Percentiles rank a stretch among this genome's conserved stretches.
Evolutionary conservation across 1,284 basidiomycete species (phyloP).

Genomic region (Cutaneotrichosporon cutaneum): DNA sequence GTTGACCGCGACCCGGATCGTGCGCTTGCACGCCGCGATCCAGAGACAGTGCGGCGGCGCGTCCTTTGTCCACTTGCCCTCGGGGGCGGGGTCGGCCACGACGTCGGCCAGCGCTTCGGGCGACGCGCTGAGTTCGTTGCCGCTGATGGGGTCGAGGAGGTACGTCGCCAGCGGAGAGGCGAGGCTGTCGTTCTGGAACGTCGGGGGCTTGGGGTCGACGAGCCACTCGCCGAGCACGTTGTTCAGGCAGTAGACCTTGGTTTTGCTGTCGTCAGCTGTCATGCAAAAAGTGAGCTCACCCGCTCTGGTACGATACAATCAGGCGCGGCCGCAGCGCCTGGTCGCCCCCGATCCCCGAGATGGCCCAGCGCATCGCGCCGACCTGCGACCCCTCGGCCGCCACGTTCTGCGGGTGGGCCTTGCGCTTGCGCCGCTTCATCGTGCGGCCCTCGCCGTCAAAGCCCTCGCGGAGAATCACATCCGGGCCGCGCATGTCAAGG

Average conservation of each 20-base stretch:
- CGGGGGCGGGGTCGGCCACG: conserved; percentile 22
- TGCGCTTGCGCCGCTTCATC: conserved; percentile 51
- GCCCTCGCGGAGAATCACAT: conserved; percentile 59
- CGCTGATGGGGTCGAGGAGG: conserved; percentile 64
- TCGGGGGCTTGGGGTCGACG: conserved; percentile 57
- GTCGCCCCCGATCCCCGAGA: conserved; percentile 63
- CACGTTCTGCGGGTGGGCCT: conserved; percentile 47
- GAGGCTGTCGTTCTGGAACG: conserved; percentile 54
- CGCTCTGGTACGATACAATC: conserved; percentile 63
- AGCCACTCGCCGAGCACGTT: conserved; percentile 59
- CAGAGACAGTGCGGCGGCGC: conserved; percentile 54
- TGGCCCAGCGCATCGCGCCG: conserved; percentile 64
- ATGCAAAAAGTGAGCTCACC: conserved; percentile 53
- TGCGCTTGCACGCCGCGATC: conserved; percentile 48
- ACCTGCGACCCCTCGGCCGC: conserved; percentile 52
- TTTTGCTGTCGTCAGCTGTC: conserved; percentile 41
- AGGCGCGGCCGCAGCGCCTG: conserved; percentile 61
- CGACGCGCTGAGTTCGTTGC: conserved; percentile 52
- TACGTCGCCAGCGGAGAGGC: conserved; percentile 61
- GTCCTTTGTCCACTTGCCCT: conserved; percentile 35
- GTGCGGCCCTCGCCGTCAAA: conserved; percentile 47
- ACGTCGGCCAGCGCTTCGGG: conserved; percentile 23
- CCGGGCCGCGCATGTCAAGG: conserved; percentile 70
- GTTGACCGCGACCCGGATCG: conserved; percentile 51
- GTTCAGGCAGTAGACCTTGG: conserved; percentile 61